These are phyloP conservation scores for Elsinoe fawcettii DNA, from an alignment of 2,329 filamentous ascomycete species.

Conservation along the genomic window DNA sequence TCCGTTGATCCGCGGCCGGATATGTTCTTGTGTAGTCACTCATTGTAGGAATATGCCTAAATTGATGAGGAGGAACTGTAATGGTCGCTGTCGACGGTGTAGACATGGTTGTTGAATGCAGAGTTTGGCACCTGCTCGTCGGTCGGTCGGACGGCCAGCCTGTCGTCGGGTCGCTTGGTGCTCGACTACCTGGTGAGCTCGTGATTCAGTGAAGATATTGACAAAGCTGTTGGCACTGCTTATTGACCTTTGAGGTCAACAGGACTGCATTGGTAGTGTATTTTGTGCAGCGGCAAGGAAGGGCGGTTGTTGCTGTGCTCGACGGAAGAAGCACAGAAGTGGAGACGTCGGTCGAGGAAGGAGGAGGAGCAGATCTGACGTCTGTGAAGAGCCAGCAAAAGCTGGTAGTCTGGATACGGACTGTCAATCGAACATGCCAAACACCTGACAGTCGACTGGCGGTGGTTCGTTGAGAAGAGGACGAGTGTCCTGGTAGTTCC, in stretches of 20 bases:
- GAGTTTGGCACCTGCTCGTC: constrained; percentile 1
- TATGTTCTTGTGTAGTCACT: constrained; percentile 23
- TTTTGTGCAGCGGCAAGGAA: constrained; percentile 1
- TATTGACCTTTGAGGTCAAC: not conserved
- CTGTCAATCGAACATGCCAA: constrained; percentile 5
- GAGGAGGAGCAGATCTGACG: not conserved
- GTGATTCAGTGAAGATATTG: not conserved
- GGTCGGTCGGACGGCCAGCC: constrained; percentile 1
- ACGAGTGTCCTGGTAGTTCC: not conserved
- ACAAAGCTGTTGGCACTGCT: not conserved
- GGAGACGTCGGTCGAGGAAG: constrained; percentile 5
- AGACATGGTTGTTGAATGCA: constrained; percentile 29
- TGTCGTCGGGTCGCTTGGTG: not conserved
- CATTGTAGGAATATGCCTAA: constrained; percentile 29
- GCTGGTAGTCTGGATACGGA: not conserved
- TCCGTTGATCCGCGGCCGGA: constrained; percentile 11
- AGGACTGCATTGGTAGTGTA: not conserved
- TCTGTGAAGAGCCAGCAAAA: not conserved
- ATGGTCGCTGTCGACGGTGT: constrained; percentile 39
- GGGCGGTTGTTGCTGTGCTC: constrained; percentile 14
- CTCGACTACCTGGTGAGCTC: not conserved
- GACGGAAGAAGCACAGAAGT: constrained; percentile 14
- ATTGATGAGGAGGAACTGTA: constrained; percentile 34
- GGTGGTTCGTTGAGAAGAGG: not conserved
- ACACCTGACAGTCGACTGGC: not conserved